Evolutionary conservation across 2,329 filamentous ascomycete genomes (phyloP), one percentile per base, ranked within the genome.

Genomic region (Claviceps citrina): DNA sequence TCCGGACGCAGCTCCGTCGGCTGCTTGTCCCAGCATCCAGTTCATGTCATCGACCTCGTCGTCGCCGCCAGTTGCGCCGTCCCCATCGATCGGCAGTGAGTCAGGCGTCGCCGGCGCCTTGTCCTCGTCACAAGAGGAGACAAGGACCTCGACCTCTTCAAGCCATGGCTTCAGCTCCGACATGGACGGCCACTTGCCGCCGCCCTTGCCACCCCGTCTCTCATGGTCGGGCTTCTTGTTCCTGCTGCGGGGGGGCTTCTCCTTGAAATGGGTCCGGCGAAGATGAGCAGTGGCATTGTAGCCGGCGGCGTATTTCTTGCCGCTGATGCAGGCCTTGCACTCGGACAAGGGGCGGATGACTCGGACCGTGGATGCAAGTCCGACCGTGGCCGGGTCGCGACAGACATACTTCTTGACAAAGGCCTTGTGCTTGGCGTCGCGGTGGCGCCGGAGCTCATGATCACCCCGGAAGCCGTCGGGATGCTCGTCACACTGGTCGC

Each of bases 221-320:
- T 72, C 68, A 13, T 64, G 63, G 6, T 33, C 36, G 13, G 44
- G 53, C 15, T 46, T 50, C 50, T 61, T 64, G 34, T 60, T 63
- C 51, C 66, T 65, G 27, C 60, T 61, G 12, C 70, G 64, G 7
- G 62, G 54, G 2, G 62, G 54, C 58, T 73, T 74, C 39, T 67
- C 79, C 54, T 81, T 83, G 67, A 95, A 96, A 57, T 96, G 89
- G 0, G 81, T 81, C 37, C 89, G 78, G 31, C 87, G 74, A 7
- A 96, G 70, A 56, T 96, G 89, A 0, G 86, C 89, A 0, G 86
- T 86, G 0, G 87, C 89, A 52, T 96, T 96, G 63, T 96, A 95
- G 62, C 95, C 91, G 13, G 83, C 84, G 3, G 82, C 82, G 51
- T 96, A 96, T 43, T 74, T 71, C 65, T 94, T 95, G 41, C 71